Evolutionary conservation across 2,329 filamentous ascomycete species (phyloP).

Genomic region (Stemphylium lycopersici): DNA sequence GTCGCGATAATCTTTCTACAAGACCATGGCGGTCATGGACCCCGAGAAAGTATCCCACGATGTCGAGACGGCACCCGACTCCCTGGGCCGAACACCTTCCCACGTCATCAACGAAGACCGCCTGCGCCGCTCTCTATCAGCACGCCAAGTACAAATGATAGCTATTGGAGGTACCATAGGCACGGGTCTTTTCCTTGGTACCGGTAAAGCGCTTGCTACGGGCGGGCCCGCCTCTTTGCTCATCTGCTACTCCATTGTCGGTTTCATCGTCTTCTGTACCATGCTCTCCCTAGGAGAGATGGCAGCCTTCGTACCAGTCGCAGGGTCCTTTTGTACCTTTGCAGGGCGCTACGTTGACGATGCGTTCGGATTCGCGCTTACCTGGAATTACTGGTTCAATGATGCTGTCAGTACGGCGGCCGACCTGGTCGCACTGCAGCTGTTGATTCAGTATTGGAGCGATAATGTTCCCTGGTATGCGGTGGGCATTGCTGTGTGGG

Average conservation of each 20-base stretch:
- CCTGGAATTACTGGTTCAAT: slow-evolving; percentile 44
- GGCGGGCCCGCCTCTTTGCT: slow-evolving; percentile 48
- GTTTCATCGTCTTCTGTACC: slow-evolving; percentile 39
- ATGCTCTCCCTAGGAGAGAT: slow-evolving; percentile 49
- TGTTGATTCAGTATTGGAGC: slow-evolving; percentile 47
- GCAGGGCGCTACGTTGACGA: slow-evolving; percentile 59
- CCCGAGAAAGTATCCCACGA: slow-evolving; percentile 25
- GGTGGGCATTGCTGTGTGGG: slow-evolving; percentile 39
- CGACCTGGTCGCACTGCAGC: slow-evolving; percentile 43
- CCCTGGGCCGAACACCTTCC: slow-evolving; percentile 12
- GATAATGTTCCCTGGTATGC: slow-evolving; percentile 42
- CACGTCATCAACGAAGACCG: slow-evolving; percentile 33
- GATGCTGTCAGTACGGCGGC: slow-evolving; percentile 42
- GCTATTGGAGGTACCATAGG: slow-evolving; percentile 66
- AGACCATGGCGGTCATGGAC: slow-evolving; percentile 18
- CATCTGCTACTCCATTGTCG: slow-evolving; percentile 48
- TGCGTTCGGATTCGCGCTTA: slow-evolving; percentile 59
- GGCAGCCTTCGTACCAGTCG: slow-evolving; percentile 47
- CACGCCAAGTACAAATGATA: slow-evolving; percentile 66
- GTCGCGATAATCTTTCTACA: not conserved
- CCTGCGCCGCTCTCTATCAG: slow-evolving; percentile 32
- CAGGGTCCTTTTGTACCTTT: slow-evolving; percentile 38
- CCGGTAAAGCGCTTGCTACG: slow-evolving; percentile 58
- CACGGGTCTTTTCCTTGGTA: slow-evolving; percentile 66
- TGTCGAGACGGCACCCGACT: slow-evolving; percentile 16